Conservation (phyloP, 306 rosid species). For the Cajanus cajan region DNA sequence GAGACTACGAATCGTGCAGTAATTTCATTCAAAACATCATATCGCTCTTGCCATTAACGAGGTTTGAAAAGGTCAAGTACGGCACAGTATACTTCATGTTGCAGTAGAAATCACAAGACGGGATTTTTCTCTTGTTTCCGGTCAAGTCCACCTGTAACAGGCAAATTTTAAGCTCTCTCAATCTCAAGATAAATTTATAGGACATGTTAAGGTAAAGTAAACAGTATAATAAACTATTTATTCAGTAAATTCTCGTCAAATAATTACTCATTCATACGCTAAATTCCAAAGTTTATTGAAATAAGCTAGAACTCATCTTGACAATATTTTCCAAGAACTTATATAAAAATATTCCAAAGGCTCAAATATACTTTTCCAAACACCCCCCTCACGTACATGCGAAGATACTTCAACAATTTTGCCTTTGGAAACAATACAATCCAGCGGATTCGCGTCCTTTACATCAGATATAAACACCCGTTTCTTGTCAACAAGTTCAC, state of each 20-base stretch:
- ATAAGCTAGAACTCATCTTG: neutral
- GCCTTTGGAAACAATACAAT: conserved; percentile 37
- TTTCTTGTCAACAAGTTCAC: conserved; percentile 28
- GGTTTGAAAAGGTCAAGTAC: conserved; percentile 33
- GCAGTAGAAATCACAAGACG: conserved; percentile 36
- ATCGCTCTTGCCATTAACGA: conserved; percentile 14
- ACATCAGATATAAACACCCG: conserved; percentile 43
- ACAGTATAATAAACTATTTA: neutral
- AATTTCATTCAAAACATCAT: neutral
- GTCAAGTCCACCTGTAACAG: conserved; percentile 28
- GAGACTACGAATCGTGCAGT: neutral
- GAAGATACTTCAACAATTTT: conserved; percentile 20
- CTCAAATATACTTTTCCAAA: neutral
- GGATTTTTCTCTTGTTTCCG: neutral
- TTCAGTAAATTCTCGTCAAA: neutral
- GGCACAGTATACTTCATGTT: conserved; percentile 36
- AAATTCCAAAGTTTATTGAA: too few species aligned
- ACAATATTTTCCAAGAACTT: neutral
- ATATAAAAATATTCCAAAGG: neutral
- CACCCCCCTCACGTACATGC: conserved; percentile 1
- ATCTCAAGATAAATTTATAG: neutral
- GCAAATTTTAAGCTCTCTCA: neutral
- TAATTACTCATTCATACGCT: neutral
- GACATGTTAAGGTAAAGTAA: neutral
- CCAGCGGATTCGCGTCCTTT: conserved; percentile 39